Evolutionary conservation across 169 alveolate species (phyloP), one percentile per base, ranked within the genome.

Genomic region (Pseudocohnilembus persalinus): DNA sequence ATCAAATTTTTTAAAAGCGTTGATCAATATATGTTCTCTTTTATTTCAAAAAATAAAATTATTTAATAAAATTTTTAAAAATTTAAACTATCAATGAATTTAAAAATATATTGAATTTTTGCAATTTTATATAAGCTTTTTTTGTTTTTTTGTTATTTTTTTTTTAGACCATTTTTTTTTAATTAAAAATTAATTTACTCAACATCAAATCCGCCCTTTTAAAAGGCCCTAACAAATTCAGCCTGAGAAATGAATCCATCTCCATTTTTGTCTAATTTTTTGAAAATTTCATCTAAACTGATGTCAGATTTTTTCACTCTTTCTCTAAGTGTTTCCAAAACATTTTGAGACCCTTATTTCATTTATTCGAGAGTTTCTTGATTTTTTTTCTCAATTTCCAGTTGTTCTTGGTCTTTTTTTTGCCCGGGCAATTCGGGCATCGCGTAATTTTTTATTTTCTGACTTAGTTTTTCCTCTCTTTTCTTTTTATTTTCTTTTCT

Each of bases 1-100:
- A 63, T 79, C 84, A 63, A 79, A 79, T 28, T 30, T 64, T 28
- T 29, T 28, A 20, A 49, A 79, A 0, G 84, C 84, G n/a, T 79
- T 63, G 63, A 34, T 63, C 0, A 79, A 49, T 29, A 79, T 79
- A 27, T 26, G 27, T 64, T 79, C 84, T 79, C 77, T 49, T 0
- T 34, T 79, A 64, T 79, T 33, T 1, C 73, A 31, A 25, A 33
- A 32, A 77, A 33, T 34, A 77, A 34, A 33, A 49, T 31, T 63
- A 64, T 79, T 73, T 25, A 79, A 72, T 72, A 64, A 34, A 28
- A 35, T 31, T 31, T 34, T 34, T 29, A 34, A 29, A 63, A 34
- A 35, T 79, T 79, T 79, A 35, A 79, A 64, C 32, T 34, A 33
- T 0, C 73, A 28, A 34, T 31, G 73, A 34, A 34, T 33, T 77